Evolutionary conservation across 1,284 basidiomycete genomes (phyloP), one percentile per base, ranked within the genome.

Genomic region (Earliella scabrosa): DNA sequence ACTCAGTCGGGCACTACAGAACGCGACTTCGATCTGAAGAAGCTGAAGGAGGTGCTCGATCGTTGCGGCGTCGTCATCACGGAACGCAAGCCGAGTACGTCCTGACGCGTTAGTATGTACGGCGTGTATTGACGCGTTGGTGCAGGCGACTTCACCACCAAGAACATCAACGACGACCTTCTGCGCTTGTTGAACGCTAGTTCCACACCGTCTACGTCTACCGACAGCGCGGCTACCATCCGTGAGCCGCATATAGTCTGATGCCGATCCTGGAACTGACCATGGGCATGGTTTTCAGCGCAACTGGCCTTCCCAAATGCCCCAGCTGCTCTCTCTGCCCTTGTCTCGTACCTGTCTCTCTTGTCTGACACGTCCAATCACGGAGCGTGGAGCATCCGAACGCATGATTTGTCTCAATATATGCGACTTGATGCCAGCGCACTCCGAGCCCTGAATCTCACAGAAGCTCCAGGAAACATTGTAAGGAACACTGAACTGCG

Each of bases 391-490:
- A 83, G 81, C 9, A 80, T 99, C 10, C 82, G 83, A 45, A 92
- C 89, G 0, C 96, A 99, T 71, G 96, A 99, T 68, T 80, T 99
- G 0, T 87, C 90, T 1, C 95, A 95, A 68, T 99, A 90, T 72
- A 97, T 99, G 91, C 91, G 90, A 56, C 83, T 99, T 13, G 97
- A 99, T 72, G 93, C 95, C 1, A 97, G 95, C 60, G 97, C 97
- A 0, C 77, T 99, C 18, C 86, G 93, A 31, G 97, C 97, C 0
- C 78, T 99, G 31, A 95, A 93, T 67, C 78, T 98, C 13, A 88
- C 93, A 49, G 94, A 96, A 35, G 67, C 67, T 14, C 67, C 68
- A 16, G 67, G 69, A 0, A 68, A 63, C 36, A 56, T 66, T 21
- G 70, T 71, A 47, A n/a, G 70, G 1, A n/a, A n/a, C n/a, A n/a